phyloP scores from a whole-genome alignment of 371 early-diverging fungal species.

The Syncephalastrum racemosum region DNA sequence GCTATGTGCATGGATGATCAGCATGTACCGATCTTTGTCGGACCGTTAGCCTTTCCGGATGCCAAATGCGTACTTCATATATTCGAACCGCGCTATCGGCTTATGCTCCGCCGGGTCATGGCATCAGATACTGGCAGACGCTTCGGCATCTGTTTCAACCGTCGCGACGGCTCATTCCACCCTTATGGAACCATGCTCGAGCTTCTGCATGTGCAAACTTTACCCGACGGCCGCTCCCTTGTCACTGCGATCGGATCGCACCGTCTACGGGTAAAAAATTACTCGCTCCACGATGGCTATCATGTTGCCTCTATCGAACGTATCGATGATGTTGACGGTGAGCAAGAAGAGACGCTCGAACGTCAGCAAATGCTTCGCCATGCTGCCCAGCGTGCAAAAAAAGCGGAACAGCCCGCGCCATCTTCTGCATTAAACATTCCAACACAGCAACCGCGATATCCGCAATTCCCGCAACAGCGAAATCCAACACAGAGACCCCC shows the following conservation, averaged over 20 bases:
- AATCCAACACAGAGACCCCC: conserved; percentile 6
- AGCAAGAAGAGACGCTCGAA: conserved; percentile 23
- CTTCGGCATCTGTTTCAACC: conserved; percentile 60
- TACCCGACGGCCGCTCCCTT: conserved; percentile 46
- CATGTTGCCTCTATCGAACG: conserved; percentile 42
- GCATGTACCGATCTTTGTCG: conserved; percentile 59
- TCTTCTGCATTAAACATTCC: not conserved
- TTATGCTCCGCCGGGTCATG: conserved; percentile 59
- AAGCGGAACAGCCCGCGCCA: conserved; percentile 13
- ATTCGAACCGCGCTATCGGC: conserved; percentile 65
- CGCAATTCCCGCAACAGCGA: conserved; percentile 6
- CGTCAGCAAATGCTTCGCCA: conserved; percentile 28
- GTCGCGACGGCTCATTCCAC: conserved; percentile 15
- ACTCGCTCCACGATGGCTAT: conserved; percentile 33
- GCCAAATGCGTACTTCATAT: conserved; percentile 64
- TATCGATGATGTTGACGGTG: conserved; percentile 43
- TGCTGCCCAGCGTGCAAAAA: conserved; percentile 18
- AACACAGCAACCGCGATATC: conserved; percentile 10
- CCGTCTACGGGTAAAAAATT: conserved; percentile 28
- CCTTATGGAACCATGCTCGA: conserved; percentile 53
- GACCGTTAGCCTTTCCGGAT: conserved; percentile 62
- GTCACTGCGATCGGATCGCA: conserved; percentile 40
- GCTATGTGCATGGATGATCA: conserved; percentile 10
- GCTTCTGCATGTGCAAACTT: conserved; percentile 34
- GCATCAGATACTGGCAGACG: conserved; percentile 39